Evolutionary conservation across 768 basidiomycete species (phyloP).

Genomic region (Podaxis sp.): DNA sequence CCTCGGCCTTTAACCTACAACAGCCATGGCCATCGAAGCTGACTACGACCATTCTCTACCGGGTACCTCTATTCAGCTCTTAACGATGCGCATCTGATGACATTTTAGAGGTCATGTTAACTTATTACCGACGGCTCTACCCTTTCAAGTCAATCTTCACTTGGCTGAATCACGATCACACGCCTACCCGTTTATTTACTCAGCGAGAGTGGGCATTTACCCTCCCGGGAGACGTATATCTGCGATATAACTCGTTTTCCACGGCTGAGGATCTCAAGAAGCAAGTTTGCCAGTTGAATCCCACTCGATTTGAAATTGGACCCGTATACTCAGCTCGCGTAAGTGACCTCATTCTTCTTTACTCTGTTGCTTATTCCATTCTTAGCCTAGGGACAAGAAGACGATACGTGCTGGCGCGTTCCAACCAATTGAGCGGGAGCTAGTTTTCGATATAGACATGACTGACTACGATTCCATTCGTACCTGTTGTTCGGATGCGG

Average conservation of each 20-base stretch:
- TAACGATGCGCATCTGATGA: neutral
- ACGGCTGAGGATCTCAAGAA: conserved; percentile 88
- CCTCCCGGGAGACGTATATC: conserved; percentile 83
- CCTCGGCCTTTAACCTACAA: neutral
- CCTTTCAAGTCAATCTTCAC: conserved; percentile 91
- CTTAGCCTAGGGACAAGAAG: conserved; percentile 86
- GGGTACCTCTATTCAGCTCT: neutral
- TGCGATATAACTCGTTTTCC: conserved; percentile 91
- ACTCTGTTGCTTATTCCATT: neutral
- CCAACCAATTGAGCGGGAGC: conserved; percentile 76
- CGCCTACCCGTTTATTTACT: conserved; percentile 76
- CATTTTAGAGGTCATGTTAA: conserved; percentile 40
- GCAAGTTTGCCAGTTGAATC: conserved; percentile 79
- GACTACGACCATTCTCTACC: conserved; percentile 11
- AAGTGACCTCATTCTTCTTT: conserved; percentile 25
- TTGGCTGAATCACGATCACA: conserved; percentile 93
- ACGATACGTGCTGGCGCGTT: conserved; percentile 66
- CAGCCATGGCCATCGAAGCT: conserved; percentile 6
- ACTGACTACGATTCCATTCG: conserved; percentile 96
- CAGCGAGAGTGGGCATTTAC: conserved; percentile 97
- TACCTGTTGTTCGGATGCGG: conserved; percentile 89
- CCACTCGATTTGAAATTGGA: conserved; percentile 95
- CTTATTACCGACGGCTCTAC: conserved; percentile 87
- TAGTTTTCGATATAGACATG: conserved; percentile 99
- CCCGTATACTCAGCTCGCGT: conserved; percentile 88